phyloP scores from a whole-genome alignment of 495 filamentous ascomycete genomes.

The Tuber microsphaerosporum region DNA sequence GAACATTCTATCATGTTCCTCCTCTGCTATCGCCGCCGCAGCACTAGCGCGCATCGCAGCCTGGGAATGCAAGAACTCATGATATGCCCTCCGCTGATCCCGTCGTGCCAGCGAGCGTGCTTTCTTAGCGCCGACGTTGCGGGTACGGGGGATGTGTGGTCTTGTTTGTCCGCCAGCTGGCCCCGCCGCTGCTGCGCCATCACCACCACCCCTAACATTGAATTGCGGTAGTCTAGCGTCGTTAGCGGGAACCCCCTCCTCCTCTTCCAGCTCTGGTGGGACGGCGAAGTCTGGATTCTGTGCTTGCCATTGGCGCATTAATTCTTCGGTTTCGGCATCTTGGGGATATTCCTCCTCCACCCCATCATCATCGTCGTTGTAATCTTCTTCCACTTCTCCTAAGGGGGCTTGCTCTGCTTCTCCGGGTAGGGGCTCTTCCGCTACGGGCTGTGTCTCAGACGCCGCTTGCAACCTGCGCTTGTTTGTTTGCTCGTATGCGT shows the following conservation, averaged over 20 bases:
- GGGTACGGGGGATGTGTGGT: conserved; percentile 20
- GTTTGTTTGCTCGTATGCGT: neutral
- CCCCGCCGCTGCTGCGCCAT: neutral
- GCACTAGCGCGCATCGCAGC: conserved; percentile 42
- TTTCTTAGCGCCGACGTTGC: conserved; percentile 48
- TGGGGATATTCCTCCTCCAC: neutral
- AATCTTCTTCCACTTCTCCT: neutral
- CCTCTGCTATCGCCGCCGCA: conserved; percentile 41
- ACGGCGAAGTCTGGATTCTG: neutral
- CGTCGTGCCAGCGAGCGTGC: conserved; percentile 46
- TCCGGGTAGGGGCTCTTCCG: neutral
- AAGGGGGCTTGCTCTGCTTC: neutral
- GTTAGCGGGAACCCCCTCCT: neutral
- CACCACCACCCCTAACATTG: neutral
- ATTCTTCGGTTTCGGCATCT: neutral
- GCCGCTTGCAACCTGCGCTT: neutral
- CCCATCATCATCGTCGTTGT: neutral
- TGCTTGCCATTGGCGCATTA: neutral
- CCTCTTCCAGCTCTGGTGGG: neutral
- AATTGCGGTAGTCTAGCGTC: neutral
- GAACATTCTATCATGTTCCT: conserved; percentile 42
- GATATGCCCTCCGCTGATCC: conserved; percentile 49
- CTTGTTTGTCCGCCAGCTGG: neutral
- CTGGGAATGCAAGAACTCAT: conserved; percentile 47
- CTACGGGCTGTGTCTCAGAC: neutral